A percentile compares a stretch with the other conserved stretches of the same genome.
Conservation (phyloP, 2,329 filamentous ascomycete species). For the Orbilia blumenaviensis region DNA sequence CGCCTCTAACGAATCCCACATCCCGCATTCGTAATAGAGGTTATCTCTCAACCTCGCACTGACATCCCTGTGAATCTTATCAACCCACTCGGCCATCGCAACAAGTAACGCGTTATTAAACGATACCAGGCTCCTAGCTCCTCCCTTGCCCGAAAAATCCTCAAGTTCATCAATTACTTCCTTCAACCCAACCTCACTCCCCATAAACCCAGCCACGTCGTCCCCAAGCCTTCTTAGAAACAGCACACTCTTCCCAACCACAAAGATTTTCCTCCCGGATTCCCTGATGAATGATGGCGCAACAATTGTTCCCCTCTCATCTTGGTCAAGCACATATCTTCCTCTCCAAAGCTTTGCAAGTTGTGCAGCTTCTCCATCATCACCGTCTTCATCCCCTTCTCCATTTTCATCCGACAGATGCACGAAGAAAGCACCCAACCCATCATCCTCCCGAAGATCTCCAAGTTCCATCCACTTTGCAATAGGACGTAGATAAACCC, state of each 20-base stretch:
- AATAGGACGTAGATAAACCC: conserved; percentile 82
- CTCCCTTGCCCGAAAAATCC: conserved; percentile 57
- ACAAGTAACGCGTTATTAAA: conserved; percentile 78
- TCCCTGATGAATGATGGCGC: conserved; percentile 79
- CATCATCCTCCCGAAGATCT: conserved; percentile 66
- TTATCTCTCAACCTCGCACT: conserved; percentile 72
- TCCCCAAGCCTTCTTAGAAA: conserved; percentile 78
- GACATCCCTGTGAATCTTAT: conserved; percentile 75
- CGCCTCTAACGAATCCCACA: conserved; percentile 72
- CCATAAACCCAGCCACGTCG: conserved; percentile 60
- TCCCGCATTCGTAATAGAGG: conserved; percentile 74
- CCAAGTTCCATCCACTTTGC: conserved; percentile 85
- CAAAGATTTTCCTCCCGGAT: conserved; percentile 77
- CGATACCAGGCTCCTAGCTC: conserved; percentile 63
- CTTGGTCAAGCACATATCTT: conserved; percentile 73
- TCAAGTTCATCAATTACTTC: conserved; percentile 62
- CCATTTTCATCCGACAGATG: conserved; percentile 36
- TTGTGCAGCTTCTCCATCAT: conserved; percentile 62
- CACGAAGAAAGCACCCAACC: conserved; percentile 80
- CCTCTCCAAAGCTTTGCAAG: conserved; percentile 77
- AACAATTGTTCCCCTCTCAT: conserved; percentile 70
- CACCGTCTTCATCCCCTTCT: conserved; percentile 55
- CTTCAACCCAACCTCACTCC: conserved; percentile 56
- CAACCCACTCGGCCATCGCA: conserved; percentile 79
- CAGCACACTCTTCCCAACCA: conserved; percentile 85